phyloP scores from a whole-genome alignment of 495 filamentous ascomycete genomes.

The Achaetomiella virescens region DNA sequence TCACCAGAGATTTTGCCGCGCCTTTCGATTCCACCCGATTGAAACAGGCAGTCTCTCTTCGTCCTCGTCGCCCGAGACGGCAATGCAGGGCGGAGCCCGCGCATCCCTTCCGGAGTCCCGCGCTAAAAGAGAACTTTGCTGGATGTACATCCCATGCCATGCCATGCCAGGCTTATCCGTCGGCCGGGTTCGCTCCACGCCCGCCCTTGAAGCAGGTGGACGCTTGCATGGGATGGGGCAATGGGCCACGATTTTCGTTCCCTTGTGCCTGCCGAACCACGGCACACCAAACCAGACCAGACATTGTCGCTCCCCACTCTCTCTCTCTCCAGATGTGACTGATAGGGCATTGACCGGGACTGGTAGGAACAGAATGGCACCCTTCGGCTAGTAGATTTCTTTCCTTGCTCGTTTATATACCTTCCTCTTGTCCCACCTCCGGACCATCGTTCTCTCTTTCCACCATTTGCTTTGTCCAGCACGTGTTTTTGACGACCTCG shows the following conservation, averaged over 20 bases:
- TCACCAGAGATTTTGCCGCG: constrained; percentile 1
- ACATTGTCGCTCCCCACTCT: constrained; percentile 8
- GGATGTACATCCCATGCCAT: too few species aligned
- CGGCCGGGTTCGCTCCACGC: constrained; percentile 8
- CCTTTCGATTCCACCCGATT: constrained; percentile 1
- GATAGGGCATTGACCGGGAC: background rate
- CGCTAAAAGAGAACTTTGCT: background rate
- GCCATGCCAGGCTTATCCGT: too few species aligned
- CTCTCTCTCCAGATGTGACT: background rate
- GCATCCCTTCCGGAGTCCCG: background rate
- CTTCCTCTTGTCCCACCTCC: constrained; percentile 11
- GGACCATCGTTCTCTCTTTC: background rate
- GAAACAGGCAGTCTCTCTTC: too few species aligned
- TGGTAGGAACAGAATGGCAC: background rate
- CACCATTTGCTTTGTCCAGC: background rate
- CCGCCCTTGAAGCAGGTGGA: constrained; percentile 2
- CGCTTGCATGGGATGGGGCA: background rate
- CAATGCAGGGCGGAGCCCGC: too few species aligned
- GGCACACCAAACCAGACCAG: background rate
- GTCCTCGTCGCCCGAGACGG: too few species aligned
- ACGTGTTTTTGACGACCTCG: background rate
- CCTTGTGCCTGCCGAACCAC: constrained; percentile 1
- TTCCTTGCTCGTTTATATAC: constrained; percentile 8
- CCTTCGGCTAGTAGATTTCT: background rate
- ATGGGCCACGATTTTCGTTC: too few species aligned